Evolutionary conservation across 441 rosid genomes (phyloP).

Genomic region (Pelargonium exstipulatum): DNA sequence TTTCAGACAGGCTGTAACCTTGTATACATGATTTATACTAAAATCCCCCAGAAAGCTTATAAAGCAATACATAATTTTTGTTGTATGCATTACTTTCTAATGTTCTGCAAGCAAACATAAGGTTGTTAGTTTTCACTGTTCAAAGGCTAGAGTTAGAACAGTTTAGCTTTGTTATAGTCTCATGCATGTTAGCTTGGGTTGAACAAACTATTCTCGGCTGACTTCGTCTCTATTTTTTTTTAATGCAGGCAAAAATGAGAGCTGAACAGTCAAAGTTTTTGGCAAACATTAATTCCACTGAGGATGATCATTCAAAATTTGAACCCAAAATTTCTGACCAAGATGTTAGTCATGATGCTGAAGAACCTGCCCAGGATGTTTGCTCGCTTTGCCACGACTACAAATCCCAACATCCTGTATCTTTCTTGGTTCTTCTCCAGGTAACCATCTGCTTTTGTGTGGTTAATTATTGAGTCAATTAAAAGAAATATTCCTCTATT

Average conservation of each 20-base stretch:
- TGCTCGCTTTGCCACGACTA: constrained; percentile 93
- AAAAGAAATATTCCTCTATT: constrained; percentile 5
- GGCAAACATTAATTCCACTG: constrained; percentile 47
- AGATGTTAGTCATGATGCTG: constrained; percentile 35
- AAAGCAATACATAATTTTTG: background rate
- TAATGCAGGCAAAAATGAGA: constrained; percentile 89
- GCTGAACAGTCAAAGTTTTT: constrained; percentile 93
- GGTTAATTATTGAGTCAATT: background rate
- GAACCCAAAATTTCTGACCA: constrained; percentile 41
- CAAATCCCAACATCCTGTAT: constrained; percentile 62
- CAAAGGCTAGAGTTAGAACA: background rate
- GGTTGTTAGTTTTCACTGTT: background rate
- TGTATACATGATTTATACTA: constrained; percentile 1
- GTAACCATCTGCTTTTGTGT: constrained; percentile 35
- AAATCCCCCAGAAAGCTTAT: background rate
- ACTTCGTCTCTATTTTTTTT: constrained; percentile 7
- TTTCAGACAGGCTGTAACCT: background rate
- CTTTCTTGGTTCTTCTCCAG: constrained; percentile 89
- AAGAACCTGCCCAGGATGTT: constrained; percentile 48
- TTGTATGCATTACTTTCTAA: background rate
- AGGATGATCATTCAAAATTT: constrained; percentile 42
- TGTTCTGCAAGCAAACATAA: background rate
- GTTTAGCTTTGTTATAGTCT: background rate
- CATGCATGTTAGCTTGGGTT: background rate
- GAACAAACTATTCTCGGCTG: constrained; percentile 21